phyloP scores from a whole-genome alignment of 306 rosid genomes.

The Rosa rugosa region DNA sequence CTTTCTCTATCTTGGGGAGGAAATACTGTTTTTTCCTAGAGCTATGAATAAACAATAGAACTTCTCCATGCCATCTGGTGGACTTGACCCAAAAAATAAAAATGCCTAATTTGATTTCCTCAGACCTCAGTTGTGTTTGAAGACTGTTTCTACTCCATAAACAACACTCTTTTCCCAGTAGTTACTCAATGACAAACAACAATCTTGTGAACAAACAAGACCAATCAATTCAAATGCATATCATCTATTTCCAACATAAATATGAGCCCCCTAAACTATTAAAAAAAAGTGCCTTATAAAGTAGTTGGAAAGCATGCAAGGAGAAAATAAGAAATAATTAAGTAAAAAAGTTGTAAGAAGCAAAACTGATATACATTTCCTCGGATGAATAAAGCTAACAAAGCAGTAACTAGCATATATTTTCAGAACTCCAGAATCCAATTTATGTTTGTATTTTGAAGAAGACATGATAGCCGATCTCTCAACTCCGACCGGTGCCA shows the following conservation, averaged over 20 bases:
- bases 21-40: not conserved
- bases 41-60: not conserved
- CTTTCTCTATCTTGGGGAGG: not conserved
- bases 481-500: slow-evolving; percentile 11
- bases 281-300: not conserved
- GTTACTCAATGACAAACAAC: not conserved
- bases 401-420: slow-evolving; percentile 31
- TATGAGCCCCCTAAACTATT: not conserved
- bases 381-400: slow-evolving; percentile 25
- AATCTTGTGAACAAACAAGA: not conserved
- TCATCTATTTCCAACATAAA: not conserved
- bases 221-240: not conserved
- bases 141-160: not conserved
- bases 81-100: not conserved
- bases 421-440: slow-evolving; percentile 34
- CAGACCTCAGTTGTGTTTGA: not conserved
- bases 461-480: slow-evolving; percentile 25
- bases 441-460: slow-evolving; percentile 25
- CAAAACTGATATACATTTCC: slow-evolving; percentile 41
- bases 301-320: not conserved
- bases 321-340: slow-evolving; percentile 3
- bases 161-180: not conserved
- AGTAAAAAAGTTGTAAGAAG: slow-evolving; percentile 14
- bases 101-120: not conserved
- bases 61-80: not conserved